phyloP scores from a whole-genome alignment of 2,329 filamentous ascomycete genomes.

The Epichloe typhina region DNA sequence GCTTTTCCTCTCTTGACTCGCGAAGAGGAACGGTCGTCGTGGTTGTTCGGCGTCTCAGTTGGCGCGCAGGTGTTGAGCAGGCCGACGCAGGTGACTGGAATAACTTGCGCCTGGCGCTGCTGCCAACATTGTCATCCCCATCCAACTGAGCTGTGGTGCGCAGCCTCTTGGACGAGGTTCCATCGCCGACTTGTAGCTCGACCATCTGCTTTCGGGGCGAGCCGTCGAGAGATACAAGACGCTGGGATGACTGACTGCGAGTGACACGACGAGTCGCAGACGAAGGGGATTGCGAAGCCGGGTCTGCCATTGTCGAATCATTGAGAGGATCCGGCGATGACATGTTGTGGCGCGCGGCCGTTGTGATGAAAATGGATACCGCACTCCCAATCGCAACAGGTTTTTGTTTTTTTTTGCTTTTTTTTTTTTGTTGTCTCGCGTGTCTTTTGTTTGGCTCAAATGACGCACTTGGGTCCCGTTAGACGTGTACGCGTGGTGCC shows the following conservation, averaged over 20 bases:
- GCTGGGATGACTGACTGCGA: slow-evolving; percentile 28
- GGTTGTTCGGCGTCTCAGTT: slow-evolving; percentile 23
- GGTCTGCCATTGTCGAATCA: slow-evolving; percentile 21
- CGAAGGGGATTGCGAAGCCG: slow-evolving; percentile 21
- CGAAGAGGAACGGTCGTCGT: slow-evolving; percentile 40
- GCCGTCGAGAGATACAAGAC: slow-evolving; percentile 22
- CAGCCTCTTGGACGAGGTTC: slow-evolving; percentile 36
- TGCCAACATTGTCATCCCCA: slow-evolving; percentile 14
- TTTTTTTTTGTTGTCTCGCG: slow-evolving; percentile 7
- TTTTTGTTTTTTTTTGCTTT: not conserved
- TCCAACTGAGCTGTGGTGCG: slow-evolving; percentile 38
- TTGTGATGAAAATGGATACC: slow-evolving; percentile 12
- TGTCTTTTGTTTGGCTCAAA: not conserved
- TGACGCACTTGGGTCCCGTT: not conserved
- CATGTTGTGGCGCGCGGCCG: slow-evolving; percentile 20
- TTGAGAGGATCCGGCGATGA: slow-evolving; percentile 40
- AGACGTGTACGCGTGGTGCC: not conserved
- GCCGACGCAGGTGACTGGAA: slow-evolving; percentile 32
- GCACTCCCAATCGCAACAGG: slow-evolving; percentile 9
- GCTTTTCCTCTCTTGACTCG: slow-evolving; percentile 21
- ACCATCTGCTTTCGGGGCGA: slow-evolving; percentile 45
- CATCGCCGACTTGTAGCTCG: slow-evolving; percentile 40
- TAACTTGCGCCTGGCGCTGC: slow-evolving; percentile 25
- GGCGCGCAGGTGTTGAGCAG: slow-evolving; percentile 17
- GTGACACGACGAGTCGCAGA: slow-evolving; percentile 29